phyloP scores from a whole-genome alignment of 2,329 filamentous ascomycete genomes.

The Arthroderma uncinatum region DNA sequence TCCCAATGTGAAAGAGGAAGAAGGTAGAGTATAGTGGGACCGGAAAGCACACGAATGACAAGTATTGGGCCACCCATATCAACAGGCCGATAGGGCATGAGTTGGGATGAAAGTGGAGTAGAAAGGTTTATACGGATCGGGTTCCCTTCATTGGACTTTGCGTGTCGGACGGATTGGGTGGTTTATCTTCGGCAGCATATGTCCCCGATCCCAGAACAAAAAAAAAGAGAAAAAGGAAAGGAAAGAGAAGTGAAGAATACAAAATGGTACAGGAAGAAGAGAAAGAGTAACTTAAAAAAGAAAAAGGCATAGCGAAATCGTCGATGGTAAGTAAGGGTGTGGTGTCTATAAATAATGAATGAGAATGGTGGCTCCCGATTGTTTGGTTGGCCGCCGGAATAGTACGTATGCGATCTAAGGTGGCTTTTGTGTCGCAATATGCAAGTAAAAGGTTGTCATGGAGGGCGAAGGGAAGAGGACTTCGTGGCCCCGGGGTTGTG shows the following conservation, averaged over 20 bases:
- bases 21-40: not conserved
- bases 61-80: not conserved
- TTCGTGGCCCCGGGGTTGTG: not conserved
- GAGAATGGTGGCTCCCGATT: not conserved
- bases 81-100: not conserved
- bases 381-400: not conserved
- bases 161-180: not conserved
- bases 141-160: not conserved
- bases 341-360: slow-evolving; percentile 2
- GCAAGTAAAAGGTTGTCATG: not conserved
- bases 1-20: not conserved
- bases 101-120: not conserved
- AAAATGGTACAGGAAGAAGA: not conserved
- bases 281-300: not conserved
- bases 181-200: not conserved
- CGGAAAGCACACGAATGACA: not conserved
- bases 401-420: not conserved
- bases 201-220: not conserved
- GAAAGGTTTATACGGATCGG: not conserved
- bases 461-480: not conserved
- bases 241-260: not conserved
- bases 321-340: not conserved
- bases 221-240: not conserved
- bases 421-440: not conserved
- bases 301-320: not conserved